Base-by-base conservation (phyloP, 1,139 yeast genomes). In the Yamadazyma songkhlaensis region DNA sequence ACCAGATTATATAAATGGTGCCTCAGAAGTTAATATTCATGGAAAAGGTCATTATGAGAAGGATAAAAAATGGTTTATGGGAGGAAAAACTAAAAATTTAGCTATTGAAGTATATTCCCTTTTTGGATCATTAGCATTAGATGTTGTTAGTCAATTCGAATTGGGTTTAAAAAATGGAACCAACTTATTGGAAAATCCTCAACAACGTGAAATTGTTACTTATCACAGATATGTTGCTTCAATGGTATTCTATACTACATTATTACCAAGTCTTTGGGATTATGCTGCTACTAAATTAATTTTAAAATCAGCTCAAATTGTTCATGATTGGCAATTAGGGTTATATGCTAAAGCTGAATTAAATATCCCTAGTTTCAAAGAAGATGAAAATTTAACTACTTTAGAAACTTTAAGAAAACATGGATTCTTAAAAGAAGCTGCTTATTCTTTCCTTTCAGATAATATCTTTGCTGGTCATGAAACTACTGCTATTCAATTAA, bases 51-150 rank as follows among this genome's bases (percentile, higher is more conserved):
- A 56, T 29, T n/a, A 35, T 17, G 40, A 42, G 31, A 33, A 33
- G 3, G 55, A 53, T 22, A 54, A 51, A 4, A 35, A 41, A n/a
- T 68, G 74, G 74, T 59, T 65, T 36, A 50, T 57, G 39, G 42
- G 50, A 11, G 37, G 49, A 11, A 53, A 52, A 25, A 22, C 38
- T 6, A 43, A 41, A 12, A 62, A 60, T 37, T 46, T 65, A 34
- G 71, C 71, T 2, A 61, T 81, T 23, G 85, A 83, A 36, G 81
- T 79, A 1, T 80, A 77, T 49, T 68, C 77, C 10, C 54, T 83
- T 13, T 83, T 81, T 64, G 81, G 81, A 13, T 66, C 82, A n/a
- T 64, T 83, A 49, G 89, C 92, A 2, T 76, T 83, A 79, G 89
- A 83, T 48, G 82, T 79, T 4, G 79, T 81, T 1, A 72, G 83